Percentiles rank a stretch among this genome's conserved stretches.
Conservation (phyloP, 495 filamentous ascomycete species). For the Neurospora sp. region DNA sequence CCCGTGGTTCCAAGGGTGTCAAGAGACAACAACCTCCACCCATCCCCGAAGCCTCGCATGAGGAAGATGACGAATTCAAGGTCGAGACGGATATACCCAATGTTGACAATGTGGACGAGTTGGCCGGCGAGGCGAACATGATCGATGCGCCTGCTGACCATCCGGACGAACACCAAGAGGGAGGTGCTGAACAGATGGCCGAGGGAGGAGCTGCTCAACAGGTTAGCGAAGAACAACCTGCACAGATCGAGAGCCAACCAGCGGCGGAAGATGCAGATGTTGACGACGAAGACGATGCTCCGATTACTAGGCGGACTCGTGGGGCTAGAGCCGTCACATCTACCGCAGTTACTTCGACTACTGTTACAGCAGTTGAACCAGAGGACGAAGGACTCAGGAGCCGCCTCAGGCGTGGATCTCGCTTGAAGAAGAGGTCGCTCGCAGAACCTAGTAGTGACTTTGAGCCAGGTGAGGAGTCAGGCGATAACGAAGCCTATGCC, state of each 20-base stretch:
- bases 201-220: constrained; percentile 8
- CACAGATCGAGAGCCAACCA: constrained; percentile 24
- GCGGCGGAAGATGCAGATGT: constrained; percentile 44
- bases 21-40: constrained; percentile 45
- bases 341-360: constrained; percentile 7
- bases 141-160: background rate
- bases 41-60: constrained; percentile 49
- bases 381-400: constrained; percentile 23
- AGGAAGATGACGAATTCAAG: constrained; percentile 15
- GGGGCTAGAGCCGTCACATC: constrained; percentile 26
- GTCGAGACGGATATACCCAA: constrained; percentile 27
- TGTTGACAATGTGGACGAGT: constrained; percentile 10
- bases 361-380: constrained; percentile 28
- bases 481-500: constrained; percentile 38
- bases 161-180: constrained; percentile 1
- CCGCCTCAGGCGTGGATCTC: constrained; percentile 38
- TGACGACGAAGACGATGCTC: constrained; percentile 61
- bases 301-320: constrained; percentile 45
- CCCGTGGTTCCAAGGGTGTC: constrained; percentile 53
- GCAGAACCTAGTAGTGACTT: constrained; percentile 78
- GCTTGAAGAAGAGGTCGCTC: constrained; percentile 38
- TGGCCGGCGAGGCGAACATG: background rate
- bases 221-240: constrained; percentile 9
- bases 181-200: background rate
- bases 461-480: constrained; percentile 61